Evolutionary conservation across 2,329 filamentous ascomycete genomes (phyloP), one percentile per base, ranked within the genome.

Genomic region (Magnaporthales sp.): DNA sequence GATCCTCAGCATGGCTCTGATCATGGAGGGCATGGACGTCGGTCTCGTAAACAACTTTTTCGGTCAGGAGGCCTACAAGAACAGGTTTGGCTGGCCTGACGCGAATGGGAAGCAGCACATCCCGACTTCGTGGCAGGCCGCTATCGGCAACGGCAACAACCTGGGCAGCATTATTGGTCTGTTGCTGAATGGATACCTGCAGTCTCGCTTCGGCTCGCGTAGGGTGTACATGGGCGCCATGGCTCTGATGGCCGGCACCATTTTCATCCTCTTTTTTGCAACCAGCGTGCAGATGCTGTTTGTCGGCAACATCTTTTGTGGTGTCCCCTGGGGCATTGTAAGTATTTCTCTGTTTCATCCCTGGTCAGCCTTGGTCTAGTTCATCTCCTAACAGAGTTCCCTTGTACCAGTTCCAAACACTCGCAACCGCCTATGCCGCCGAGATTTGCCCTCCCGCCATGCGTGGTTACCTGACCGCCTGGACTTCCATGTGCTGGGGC

Each of bases 231-330:
- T 84, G 9, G 76, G 71, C 0, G 75, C 79, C 0, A 72, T 85
- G 46, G 66, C 75, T 0, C 56, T 71, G 68, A 70, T 81, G 74
- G 73, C 75, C 13, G 72, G 71, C 24, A 81, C 81, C 67, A 80
- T 89, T 67, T 88, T 88, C 72, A 82, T 88, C 66, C 85, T 88
- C 69, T 88, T 88, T 77, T 89, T 88, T 70, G 84, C 85, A 13
- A 80, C 81, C 2, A 83, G 81, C 0, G 78, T 87, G 13, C 71
- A 79, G 8, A 81, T 83, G 13, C 77, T 89, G 2, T 80, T 88
- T n/a, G 84, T 84, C 2, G 84, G 86, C 30, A 85, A 89, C 77
- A 77, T 90, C 2, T 77, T 89, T 0, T 83, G 84, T 27, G 87
- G 87, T 1, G 77, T 88, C 7, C 83, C 88, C 0, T 79, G 86